Conservation (phyloP, 148 eudicot species). For the Oxyria digyna region DNA sequence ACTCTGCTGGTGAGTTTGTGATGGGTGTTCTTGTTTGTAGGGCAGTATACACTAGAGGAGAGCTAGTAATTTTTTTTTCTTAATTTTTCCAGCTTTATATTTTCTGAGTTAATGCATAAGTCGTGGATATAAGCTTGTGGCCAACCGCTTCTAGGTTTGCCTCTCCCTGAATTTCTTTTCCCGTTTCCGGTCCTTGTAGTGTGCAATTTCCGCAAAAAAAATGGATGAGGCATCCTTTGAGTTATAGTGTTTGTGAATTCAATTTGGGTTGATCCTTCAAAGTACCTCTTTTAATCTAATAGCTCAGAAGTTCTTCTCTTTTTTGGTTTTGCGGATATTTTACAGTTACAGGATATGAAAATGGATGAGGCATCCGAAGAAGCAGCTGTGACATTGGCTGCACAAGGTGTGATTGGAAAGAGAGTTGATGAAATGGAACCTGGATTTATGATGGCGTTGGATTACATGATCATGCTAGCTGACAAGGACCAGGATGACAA, state of each 20-base stretch:
- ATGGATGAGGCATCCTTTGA: neutral
- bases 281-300: neutral
- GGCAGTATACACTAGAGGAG: too few relatives aligned
- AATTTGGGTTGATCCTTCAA: neutral
- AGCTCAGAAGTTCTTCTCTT: neutral
- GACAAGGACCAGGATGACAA: slow-evolving; percentile 76
- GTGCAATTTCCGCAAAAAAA: too few relatives aligned
- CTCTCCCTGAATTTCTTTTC: too few relatives aligned
- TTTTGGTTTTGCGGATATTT: neutral
- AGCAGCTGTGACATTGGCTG: slow-evolving; percentile 81
- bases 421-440: slow-evolving; percentile 96
- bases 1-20: neutral
- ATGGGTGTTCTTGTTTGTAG: neutral
- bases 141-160: too few relatives aligned
- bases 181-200: too few relatives aligned
- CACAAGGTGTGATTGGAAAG: slow-evolving; percentile 96
- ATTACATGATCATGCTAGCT: slow-evolving; percentile 89
- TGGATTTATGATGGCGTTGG: slow-evolving; percentile 95
- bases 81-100: neutral
- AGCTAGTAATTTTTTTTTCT: neutral
- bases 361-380: slow-evolving; percentile 86
- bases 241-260: neutral
- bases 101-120: neutral
- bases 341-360: slow-evolving; percentile 85
- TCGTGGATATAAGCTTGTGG: neutral